Evolutionary conservation across 768 basidiomycete species (phyloP).

Genomic region (Lentinula raphanica): DNA sequence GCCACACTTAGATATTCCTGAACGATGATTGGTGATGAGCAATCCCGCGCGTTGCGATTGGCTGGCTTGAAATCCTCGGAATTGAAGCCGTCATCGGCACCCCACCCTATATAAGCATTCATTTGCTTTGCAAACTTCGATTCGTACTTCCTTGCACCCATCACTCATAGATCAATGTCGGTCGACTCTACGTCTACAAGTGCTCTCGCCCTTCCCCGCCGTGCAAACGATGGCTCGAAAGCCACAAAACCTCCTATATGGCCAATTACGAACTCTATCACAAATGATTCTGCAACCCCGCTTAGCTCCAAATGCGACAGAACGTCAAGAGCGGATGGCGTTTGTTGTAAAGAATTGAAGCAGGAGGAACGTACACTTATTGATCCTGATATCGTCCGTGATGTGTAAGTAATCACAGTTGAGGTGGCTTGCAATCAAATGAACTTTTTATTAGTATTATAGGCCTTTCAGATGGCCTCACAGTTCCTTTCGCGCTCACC

Average conservation of each 20-base stretch:
- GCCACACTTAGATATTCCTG: no score
- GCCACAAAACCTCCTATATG: conserved; percentile 54
- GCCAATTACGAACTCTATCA: conserved; percentile 46
- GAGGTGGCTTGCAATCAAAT: neutral
- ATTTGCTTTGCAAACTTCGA: no score
- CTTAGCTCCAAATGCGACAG: conserved; percentile 55
- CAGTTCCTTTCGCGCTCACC: conserved; percentile 87
- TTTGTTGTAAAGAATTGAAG: conserved; percentile 89
- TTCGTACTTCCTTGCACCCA: no score
- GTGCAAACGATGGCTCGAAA: conserved; percentile 4
- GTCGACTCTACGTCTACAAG: neutral
- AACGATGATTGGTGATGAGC: neutral
- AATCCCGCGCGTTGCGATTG: neutral
- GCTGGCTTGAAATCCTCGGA: neutral
- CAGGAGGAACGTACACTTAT: conserved; percentile 77
- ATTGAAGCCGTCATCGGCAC: neutral
- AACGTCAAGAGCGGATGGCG: conserved; percentile 47
- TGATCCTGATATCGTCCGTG: conserved; percentile 83
- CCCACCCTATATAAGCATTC: neutral
- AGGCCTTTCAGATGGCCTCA: conserved; percentile 86
- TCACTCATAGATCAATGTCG: neutral
- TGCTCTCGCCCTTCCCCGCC: conserved; percentile 7
- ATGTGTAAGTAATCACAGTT: conserved; percentile 55
- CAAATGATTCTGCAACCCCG: conserved; percentile 33
- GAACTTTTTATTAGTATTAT: conserved; percentile 52